Percentiles rank a stretch among this genome's conserved stretches.
phyloP scores from a whole-genome alignment of 306 rosid genomes.

The Parietaria judaica region DNA sequence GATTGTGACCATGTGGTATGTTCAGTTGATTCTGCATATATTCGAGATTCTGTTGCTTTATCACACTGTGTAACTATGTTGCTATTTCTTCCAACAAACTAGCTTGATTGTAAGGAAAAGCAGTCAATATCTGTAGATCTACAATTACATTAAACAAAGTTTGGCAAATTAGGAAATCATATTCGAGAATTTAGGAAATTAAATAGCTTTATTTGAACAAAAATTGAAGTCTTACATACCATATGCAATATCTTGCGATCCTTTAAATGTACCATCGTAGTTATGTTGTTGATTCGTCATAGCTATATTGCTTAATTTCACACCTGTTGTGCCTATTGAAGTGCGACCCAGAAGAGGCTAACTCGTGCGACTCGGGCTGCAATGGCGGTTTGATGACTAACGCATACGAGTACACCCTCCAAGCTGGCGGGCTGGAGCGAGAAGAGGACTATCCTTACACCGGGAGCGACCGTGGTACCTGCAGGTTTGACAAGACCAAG shows the following conservation, averaged over 20 bases:
- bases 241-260: background rate
- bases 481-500: conserved; percentile 75
- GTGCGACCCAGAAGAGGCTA: conserved; percentile 84
- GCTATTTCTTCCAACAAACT: background rate
- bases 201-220: too few relatives aligned
- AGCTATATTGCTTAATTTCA: background rate
- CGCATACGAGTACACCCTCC: conserved; percentile 75
- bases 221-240: too few relatives aligned
- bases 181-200: too few relatives aligned
- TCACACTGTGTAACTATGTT: background rate
- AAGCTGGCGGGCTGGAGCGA: conserved; percentile 68
- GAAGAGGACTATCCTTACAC: conserved; percentile 87
- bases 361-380: conserved; percentile 81
- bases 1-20: conserved; percentile 92
- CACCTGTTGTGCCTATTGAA: conserved; percentile 23
- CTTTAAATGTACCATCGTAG: too few relatives aligned
- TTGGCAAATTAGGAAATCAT: too few relatives aligned
- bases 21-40: background rate
- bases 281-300: too few relatives aligned
- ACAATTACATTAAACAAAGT: too few relatives aligned
- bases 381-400: conserved; percentile 83
- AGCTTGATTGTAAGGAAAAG: too few relatives aligned
- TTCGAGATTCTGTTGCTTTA: conserved; percentile 3
- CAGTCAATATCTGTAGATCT: too few relatives aligned
- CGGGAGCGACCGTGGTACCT: conserved; percentile 63